Evolutionary conservation across 129 eudicot species (phyloP), one percentile per base, ranked within the genome.

Genomic region (Kitagawia praeruptora): DNA sequence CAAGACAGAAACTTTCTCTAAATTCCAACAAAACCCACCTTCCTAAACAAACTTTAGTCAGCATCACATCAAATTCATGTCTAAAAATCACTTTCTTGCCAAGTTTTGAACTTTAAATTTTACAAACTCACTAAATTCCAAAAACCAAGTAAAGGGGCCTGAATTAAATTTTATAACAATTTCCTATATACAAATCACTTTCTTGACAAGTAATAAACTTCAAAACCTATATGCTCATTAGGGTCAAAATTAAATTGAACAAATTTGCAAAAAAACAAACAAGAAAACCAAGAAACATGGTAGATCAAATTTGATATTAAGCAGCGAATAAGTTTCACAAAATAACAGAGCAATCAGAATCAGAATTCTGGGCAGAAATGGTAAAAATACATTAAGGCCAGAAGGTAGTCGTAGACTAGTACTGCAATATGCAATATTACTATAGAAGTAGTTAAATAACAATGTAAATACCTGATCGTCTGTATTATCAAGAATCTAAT

Each of bases 231-330:
- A 34, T 0, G 37, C 37, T 34, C 37, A 34, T 34, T 34, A 58
- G 28, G 28, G 5, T 0, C 67, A 8, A 58, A 54, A 2, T 23
- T 8, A 58, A n/a, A n/a, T 56, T 23, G 31, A 6, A 23, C 8
- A 8, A n/a, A 8, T n/a, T n/a, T 23, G 34, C 67, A 31, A 58
- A 58, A 58, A 23, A 11, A 10, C 31, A 58, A 56, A 56, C 66
- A 56, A 56, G 28, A 56, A 54, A 58, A 58, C 34, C 67, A 58
- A 58, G 67, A 58, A 58, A 58, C 67, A 58, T 23, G 66, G 66
- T 58, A 9, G 25, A n/a, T n/a, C 67, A 58, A 58, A 58, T 58
- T 9, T 7, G 12, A 0, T 31, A 31, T 31, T 31, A 31, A 31
- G 34, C 34, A 31, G 34, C 34, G 34, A 31, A 31, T 31, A 31